phyloP scores from a whole-genome alignment of 2,329 filamentous ascomycete species.

The Amesomyces nigricolor region DNA sequence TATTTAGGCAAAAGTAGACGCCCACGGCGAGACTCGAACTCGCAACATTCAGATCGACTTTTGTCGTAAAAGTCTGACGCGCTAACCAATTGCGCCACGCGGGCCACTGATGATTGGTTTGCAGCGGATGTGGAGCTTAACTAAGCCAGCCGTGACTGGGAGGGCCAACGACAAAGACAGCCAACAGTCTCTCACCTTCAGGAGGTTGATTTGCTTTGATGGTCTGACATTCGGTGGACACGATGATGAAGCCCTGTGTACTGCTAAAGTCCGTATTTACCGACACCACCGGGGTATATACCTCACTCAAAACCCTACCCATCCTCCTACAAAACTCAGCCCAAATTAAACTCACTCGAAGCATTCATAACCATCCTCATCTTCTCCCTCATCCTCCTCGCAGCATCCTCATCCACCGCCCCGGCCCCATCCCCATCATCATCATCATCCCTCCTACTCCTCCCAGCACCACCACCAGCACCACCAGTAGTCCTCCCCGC shows the following conservation, averaged over 20 bases:
- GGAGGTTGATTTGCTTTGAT: no score
- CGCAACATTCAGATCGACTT: conserved; percentile 18
- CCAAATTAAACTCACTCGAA: conserved; percentile 27
- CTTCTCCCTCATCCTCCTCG: conserved; percentile 45
- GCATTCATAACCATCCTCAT: conserved; percentile 29
- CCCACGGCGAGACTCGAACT: conserved; percentile 22
- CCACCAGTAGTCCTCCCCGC: conserved; percentile 28
- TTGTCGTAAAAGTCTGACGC: conserved; percentile 24
- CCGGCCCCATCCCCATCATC: conserved; percentile 36
- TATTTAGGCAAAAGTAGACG: not conserved
- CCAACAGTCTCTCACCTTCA: no score
- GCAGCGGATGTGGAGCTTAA: no score
- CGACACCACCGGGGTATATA: conserved; percentile 7
- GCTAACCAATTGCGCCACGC: no score
- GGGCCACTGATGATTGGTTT: no score
- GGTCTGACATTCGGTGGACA: no score
- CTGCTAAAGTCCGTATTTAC: not conserved
- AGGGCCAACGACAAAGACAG: no score
- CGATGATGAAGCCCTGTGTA: no score
- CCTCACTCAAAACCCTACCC: not conserved
- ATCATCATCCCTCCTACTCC: conserved; percentile 29
- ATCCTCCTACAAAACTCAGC: not conserved
- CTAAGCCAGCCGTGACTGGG: no score
- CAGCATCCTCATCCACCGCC: conserved; percentile 51
- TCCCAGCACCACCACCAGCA: not conserved